A percentile compares a stretch with the other conserved stretches of the same genome.
Conservation (phyloP, 1,139 yeast species). For the Wickerhamomyces sp. region DNA sequence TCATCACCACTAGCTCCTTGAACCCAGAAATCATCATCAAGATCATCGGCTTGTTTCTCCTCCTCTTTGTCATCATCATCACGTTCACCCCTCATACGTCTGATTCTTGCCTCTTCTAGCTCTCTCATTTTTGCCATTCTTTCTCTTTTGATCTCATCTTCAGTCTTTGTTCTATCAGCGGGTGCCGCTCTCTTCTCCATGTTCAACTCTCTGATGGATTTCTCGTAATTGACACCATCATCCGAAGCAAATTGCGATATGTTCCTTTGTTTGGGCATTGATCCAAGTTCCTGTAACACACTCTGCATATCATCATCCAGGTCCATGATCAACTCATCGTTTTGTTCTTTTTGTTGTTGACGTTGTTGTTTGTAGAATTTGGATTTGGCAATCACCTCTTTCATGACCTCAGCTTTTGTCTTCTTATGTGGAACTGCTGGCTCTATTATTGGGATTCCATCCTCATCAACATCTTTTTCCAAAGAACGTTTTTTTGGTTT, state of each 20-base stretch:
- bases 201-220: conserved; percentile 69
- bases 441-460: conserved; percentile 22
- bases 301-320: conserved; percentile 77
- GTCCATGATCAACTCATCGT: conserved; percentile 65
- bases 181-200: conserved; percentile 89
- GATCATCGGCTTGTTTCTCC: conserved; percentile 62
- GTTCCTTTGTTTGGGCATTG: conserved; percentile 21
- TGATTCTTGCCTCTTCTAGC: conserved; percentile 69
- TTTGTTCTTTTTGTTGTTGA: conserved; percentile 68
- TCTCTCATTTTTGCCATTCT: conserved; percentile 60
- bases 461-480: conserved; percentile 25
- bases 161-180: conserved; percentile 93
- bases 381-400: conserved; percentile 92
- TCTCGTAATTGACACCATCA: conserved; percentile 51
- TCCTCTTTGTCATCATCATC: conserved; percentile 42
- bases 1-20: conserved; percentile 44
- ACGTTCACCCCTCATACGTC: conserved; percentile 74
- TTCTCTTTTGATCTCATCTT: conserved; percentile 73
- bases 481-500: conserved; percentile 19
- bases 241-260: conserved; percentile 7
- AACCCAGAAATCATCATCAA: conserved; percentile 44
- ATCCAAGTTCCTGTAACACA: conserved; percentile 58
- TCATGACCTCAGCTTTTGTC: conserved; percentile 93
- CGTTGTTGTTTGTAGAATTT: conserved; percentile 86
- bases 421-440: conserved; percentile 48